A percentile compares a stretch with the other conserved stretches of the same genome.
Evolutionary conservation across 2,329 filamentous ascomycete species (phyloP).

Genomic region (Cyphellophora europaea): DNA sequence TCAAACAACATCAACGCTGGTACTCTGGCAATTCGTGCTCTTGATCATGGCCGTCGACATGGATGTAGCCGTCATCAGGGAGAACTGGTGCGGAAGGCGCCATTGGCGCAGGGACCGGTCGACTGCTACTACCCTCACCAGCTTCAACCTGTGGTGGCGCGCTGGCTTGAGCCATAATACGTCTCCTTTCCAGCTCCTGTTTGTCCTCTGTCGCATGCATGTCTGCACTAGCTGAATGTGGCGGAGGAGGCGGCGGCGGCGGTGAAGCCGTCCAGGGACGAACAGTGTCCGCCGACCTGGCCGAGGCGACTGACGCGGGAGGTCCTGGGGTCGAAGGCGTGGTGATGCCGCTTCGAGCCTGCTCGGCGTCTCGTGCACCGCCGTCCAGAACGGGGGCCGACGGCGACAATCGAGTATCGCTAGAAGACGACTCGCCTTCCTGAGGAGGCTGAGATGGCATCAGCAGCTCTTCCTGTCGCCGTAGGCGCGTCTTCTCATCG

Average conservation of each 20-base stretch:
- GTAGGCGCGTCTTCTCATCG: constrained; percentile 73
- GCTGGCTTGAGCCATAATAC: constrained; percentile 56
- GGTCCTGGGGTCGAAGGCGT: constrained; percentile 13
- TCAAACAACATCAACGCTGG: too few species aligned
- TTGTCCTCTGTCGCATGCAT: constrained; percentile 57
- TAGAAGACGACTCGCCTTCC: constrained; percentile 37
- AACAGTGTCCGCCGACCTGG: constrained; percentile 23
- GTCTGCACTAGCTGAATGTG: constrained; percentile 9
- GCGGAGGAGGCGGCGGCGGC: constrained; percentile 19
- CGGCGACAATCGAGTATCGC: constrained; percentile 24
- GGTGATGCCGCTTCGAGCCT: constrained; percentile 18
- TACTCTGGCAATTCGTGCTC: neutral
- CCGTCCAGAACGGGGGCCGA: constrained; percentile 38
- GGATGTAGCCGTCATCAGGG: constrained; percentile 43
- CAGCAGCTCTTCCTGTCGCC: constrained; percentile 66
- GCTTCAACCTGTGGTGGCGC: constrained; percentile 37
- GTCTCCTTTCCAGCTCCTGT: constrained; percentile 61
- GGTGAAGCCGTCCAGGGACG: constrained; percentile 14
- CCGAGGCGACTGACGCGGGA: constrained; percentile 17
- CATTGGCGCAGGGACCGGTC: constrained; percentile 6
- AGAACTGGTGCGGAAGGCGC: constrained; percentile 50
- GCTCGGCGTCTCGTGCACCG: constrained; percentile 44
- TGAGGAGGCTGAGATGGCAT: constrained; percentile 69
- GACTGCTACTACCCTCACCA: constrained; percentile 13
- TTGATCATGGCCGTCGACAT: neutral